Base-by-base conservation (phyloP, 164 flowering plant genomes). In the Cinnamomum micranthum region DNA sequence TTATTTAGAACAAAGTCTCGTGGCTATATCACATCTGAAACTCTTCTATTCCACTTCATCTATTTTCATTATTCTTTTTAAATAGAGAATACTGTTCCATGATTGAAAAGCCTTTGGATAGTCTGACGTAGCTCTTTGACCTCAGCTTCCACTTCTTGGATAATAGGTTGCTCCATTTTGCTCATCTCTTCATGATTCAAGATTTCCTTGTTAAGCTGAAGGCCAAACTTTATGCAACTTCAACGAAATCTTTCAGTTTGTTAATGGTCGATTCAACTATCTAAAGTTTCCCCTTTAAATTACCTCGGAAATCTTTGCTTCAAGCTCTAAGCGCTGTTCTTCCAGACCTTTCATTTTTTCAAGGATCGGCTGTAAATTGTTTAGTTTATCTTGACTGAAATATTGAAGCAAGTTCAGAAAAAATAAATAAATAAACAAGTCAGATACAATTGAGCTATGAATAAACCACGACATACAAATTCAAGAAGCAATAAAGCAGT, bases 201-300 rank as follows among this genome's bases (percentile, higher is more conserved):
- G 67, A 90, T 87, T 82, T 90, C 98, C 63, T 75, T 83, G 65
- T 87, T 86, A 82, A 92, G 77, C 99, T 95, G 85, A 81, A 24
- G 25, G 25, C 25, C 25, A 24, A 24, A 24, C 25, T 9, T 22
- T 24, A 4, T 0, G 25, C 27, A 63, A 23, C 3, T 7, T 17
- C 27, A 1, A 27, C 1, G 27, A 27, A 27, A 27, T 27, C 1
- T 27, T 27, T 27, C 27, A 23, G 2, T 7, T n/a, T 0, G 65
- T n/a, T n/a, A n/a, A n/a, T n/a, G n/a, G n/a, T n/a, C n/a, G n/a
- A n/a, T n/a, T n/a, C n/a, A 66, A 11, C 4, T 24, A 25, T 66
- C 2, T 12, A 25, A 28, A 25, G 69, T 2, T 66, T 66, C 69
- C 69, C 4, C 19, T 25, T 63, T 12, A 27, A 27, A 35, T 14